Base-by-base conservation (phyloP, 2,329 filamentous ascomycete genomes). In the Epicoccum nigrum region DNA sequence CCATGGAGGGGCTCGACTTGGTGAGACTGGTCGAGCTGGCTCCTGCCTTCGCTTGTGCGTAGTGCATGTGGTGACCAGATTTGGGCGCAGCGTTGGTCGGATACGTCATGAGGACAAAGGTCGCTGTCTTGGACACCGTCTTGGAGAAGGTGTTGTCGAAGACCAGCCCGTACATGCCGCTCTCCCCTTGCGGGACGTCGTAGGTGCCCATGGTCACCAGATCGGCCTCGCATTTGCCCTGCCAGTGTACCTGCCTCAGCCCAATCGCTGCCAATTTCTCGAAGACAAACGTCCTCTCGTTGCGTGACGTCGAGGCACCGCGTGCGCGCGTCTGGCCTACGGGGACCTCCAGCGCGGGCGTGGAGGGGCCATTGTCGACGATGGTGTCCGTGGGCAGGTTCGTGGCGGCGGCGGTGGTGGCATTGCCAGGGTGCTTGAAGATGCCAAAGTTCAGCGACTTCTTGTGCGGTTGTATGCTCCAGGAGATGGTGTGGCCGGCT, bases 61-160 rank as follows among this genome's bases (percentile, higher is more conserved):
- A 79, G 58, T 81, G 87, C 54, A 91, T 79, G 66, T 90, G 84
- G 58, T 87, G 85, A 3, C 86, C 86, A 13, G 86, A 86, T 67
- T 90, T 89, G 1, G 90, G 90, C 27, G 90, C 85, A 5, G 86
- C 83, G 61, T 87, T 88, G 28, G 91, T 92, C 8, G 93, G 92
- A 67, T 97, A 97, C 31, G 92, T 97, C 71, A 97, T 83, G 44
- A 99, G 84, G 28, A 97, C 92, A 67, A 99, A 90, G 7, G 93
- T 97, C 16, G 92, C 92, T 23, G 89, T 96, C 77, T 99, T 99
- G 45, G 92, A 94, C 13, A 75, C 68, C 88, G 90, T 73, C 77
- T 97, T 97, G 54, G 92, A 96, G 72, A 99, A 99, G 21, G 94
- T 99, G 70, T 99, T 99, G 83, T 99, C 94, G 69, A 99, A 96